phyloP scores from a whole-genome alignment of 352 stramenopile genomes.

The Phytophthora macrochlamydospora region DNA sequence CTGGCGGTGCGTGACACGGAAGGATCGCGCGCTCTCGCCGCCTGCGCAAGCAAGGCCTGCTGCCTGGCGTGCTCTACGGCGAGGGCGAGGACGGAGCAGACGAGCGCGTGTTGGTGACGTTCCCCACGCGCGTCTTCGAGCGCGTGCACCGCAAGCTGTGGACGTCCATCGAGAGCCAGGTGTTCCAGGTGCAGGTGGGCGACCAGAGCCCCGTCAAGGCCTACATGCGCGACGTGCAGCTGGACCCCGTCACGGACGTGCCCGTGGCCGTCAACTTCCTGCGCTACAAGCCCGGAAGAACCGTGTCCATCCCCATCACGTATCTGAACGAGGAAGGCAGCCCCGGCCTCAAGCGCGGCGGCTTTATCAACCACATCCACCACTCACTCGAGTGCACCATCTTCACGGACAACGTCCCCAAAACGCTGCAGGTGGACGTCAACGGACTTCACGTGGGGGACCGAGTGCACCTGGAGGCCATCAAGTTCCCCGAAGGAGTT shows the following conservation, averaged over 20 bases:
- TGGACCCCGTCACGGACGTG: slow-evolving; percentile 84
- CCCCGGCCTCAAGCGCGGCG: slow-evolving; percentile 93
- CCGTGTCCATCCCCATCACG: slow-evolving; percentile 91
- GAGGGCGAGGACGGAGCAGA: slow-evolving; percentile 69
- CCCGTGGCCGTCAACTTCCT: slow-evolving; percentile 92
- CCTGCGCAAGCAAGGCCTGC: slow-evolving; percentile 79
- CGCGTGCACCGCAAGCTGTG: slow-evolving; percentile 86
- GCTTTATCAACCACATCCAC: slow-evolving; percentile 93
- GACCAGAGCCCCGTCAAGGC: slow-evolving; percentile 72
- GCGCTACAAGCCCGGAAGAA: slow-evolving; percentile 91
- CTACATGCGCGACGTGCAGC: slow-evolving; percentile 87
- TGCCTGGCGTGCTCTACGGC: slow-evolving; percentile 87
- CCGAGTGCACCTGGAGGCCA: slow-evolving; percentile 79
- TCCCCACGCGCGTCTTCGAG: slow-evolving; percentile 80
- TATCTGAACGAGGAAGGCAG: slow-evolving; percentile 94
- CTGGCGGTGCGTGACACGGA: slow-evolving; percentile 67
- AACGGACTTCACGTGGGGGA: slow-evolving; percentile 88
- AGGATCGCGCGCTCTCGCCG: slow-evolving; percentile 80
- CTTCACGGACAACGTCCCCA: slow-evolving; percentile 76
- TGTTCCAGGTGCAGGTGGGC: slow-evolving; percentile 82
- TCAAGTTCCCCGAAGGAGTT: slow-evolving; percentile 80
- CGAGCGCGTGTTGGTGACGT: slow-evolving; percentile 77
- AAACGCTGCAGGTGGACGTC: slow-evolving; percentile 82
- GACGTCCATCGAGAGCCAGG: slow-evolving; percentile 88
- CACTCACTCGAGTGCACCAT: slow-evolving; percentile 84